Evolutionary conservation across 2,329 filamentous ascomycete genomes (phyloP).

Genomic region (Mollisia scopiformis): DNA sequence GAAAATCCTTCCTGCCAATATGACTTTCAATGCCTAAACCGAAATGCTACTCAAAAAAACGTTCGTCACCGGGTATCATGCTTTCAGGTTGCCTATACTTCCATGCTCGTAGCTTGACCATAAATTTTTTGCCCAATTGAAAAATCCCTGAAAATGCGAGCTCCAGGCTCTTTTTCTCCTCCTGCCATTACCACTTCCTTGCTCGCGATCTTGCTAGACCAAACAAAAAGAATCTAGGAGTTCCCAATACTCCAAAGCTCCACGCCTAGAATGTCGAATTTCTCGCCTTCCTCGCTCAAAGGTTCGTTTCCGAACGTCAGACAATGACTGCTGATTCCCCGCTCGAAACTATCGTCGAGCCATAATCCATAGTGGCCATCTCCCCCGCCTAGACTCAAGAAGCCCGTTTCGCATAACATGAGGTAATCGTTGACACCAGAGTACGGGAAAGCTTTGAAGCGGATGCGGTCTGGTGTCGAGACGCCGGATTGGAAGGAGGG

Average conservation of each 20-base stretch:
- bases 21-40: background rate
- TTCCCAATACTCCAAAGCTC: slow-evolving; percentile 92
- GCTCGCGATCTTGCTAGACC: background rate
- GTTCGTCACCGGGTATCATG: slow-evolving; percentile 2
- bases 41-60: background rate
- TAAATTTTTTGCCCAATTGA: background rate
- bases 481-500: slow-evolving; percentile 35
- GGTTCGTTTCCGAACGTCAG: slow-evolving; percentile 95
- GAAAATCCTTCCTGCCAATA: background rate
- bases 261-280: slow-evolving; percentile 88
- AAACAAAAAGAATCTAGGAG: background rate
- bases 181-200: background rate
- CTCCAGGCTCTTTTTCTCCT: background rate
- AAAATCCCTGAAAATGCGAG: background rate
- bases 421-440: slow-evolving; percentile 96
- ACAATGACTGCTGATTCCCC: slow-evolving; percentile 81
- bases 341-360: slow-evolving; percentile 84
- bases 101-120: background rate
- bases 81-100: background rate
- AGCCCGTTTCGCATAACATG: slow-evolving; percentile 87
- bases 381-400: slow-evolving; percentile 82
- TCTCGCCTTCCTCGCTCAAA: slow-evolving; percentile 87
- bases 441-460: slow-evolving; percentile 97
- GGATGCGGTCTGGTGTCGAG: slow-evolving; percentile 72
- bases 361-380: slow-evolving; percentile 93